These are phyloP conservation scores for Spizellomyces sp. DNA, from an alignment of 192 early-diverging fungal genomes.

Conservation along the genomic window DNA sequence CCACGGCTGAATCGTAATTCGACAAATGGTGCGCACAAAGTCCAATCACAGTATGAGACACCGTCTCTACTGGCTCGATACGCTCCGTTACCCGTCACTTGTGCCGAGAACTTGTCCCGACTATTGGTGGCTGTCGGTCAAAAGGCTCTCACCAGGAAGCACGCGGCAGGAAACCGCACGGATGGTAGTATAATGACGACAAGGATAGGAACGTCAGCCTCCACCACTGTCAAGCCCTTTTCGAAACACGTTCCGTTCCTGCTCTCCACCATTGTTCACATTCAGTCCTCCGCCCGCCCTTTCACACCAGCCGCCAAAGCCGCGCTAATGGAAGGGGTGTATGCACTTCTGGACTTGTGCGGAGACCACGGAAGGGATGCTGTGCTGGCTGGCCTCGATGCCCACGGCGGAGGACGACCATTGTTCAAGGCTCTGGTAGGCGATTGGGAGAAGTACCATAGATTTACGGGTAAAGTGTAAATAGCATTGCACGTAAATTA, in stretches of 20 bases:
- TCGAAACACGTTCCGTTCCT: constrained; percentile 43
- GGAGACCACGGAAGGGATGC: constrained; percentile 65
- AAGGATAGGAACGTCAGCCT: constrained; percentile 5
- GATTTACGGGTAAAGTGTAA: constrained; percentile 33
- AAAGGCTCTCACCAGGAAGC: constrained; percentile 1
- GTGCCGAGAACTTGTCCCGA: constrained; percentile 22
- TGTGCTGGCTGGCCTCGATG: constrained; percentile 64
- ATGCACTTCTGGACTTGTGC: constrained; percentile 67
- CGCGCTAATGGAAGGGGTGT: constrained; percentile 55
- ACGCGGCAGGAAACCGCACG: too few relatives aligned
- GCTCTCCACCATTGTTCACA: constrained; percentile 57
- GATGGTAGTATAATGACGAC: neutral
- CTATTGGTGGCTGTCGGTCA: constrained; percentile 21
- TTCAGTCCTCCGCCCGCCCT: constrained; percentile 49
- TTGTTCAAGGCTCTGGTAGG: constrained; percentile 42
- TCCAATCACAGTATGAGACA: neutral
- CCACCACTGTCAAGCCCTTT: constrained; percentile 38
- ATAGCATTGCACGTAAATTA: neutral
- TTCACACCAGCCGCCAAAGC: constrained; percentile 32
- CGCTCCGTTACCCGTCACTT: constrained; percentile 25
- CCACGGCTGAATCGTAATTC: too few relatives aligned
- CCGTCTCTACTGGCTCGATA: constrained; percentile 21
- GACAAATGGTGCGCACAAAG: too few relatives aligned
- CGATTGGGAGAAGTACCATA: constrained; percentile 40
- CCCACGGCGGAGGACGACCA: constrained; percentile 23